Evolutionary conservation across 306 rosid genomes (phyloP), one percentile per base, ranked within the genome.

Genomic region (Cyclanthera cordifolia): DNA sequence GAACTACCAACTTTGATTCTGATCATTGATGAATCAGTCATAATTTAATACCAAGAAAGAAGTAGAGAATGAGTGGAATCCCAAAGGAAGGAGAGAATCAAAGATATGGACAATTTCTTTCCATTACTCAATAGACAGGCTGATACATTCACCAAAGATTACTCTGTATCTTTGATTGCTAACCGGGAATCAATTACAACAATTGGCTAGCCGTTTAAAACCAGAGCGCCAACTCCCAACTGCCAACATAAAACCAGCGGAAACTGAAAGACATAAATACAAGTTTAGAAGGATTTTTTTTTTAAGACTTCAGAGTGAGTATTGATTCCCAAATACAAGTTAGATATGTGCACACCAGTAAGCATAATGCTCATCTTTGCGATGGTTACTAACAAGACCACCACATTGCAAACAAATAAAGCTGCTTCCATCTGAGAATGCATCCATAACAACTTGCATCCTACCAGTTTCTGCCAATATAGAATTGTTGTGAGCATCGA

Each of bases 361-460:
- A 32, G 95, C 83, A 72, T 85, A 81, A 77, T 90, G 99, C 85
- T 90, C 95, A 0, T 94, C 99, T 80, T 79, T 86, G 67, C 99
- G 95, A 49, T 81, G 90, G 80, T 75, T 82, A 75, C 96, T 88
- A 41, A 94, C 99, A 50, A 90, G 97, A 39, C 97, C 99, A n/a
- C 97, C 99, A 73, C 97, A 94, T 55, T 83, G 87, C 76, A 94
- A 85, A 77, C 97, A 94, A 54, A 94, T 86, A 80, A 88, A 94
- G 79, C 97, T 88, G 79, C 96, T 90, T 70, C 99, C 99, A 47
- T 94, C 99, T 17, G 97, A 82, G 79, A 84, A 90, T 5, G 99
- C 99, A 71, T 94, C 96, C 85, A 94, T 28, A 60, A 88, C 97
- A 67, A 90, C 73, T 76, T 94, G 97, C 83, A 58, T 83, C 83